Evolutionary conservation across 2,329 filamentous ascomycete genomes (phyloP), one percentile per base, ranked within the genome.

Genomic region (Aspergillus carbonarius): DNA sequence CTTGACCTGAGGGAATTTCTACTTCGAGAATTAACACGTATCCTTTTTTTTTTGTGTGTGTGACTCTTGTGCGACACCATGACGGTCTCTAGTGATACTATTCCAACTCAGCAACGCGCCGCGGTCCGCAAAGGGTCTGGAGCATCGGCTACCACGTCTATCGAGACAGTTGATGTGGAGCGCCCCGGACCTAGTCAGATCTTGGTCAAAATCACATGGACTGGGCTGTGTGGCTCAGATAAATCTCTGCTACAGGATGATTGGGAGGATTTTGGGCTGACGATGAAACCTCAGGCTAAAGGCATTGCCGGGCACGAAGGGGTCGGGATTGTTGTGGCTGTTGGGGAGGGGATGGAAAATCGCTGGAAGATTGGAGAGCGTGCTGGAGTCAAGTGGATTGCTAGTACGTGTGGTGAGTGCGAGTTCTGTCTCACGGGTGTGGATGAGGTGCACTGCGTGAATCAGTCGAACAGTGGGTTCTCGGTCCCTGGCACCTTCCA

Each of bases 241-340:
- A 56, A 57, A 15, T 40, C 50, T 3, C 54, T 60, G 3, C 15
- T 60, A 18, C 37, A 54, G 1, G 60, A 56, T 4, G 54, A 60
- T 10, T 60, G 58, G 58, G 23, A 25, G 2, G 55, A 15, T 2
- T 49, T 60, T 15, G 54, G 54, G 2, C 27, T 60, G 7, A 32
- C 17, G 10, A 60, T 60, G 60, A 47, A 15, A 1, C 51, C 51
- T 3, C 17, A 54, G 25, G 34, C 42, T 3, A 48, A 58, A 3
- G 55, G 58, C 2, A 54, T 63, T 2, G 55, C 54, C 0, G 79
- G 79, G 4, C 79, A 81, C 49, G 79, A 82, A 60, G 79, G 79
- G 7, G 75, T 80, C 1, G 79, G 79, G 1, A 68, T 66, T 10
- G 68, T 80, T 15, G 73, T 68, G 4, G 67, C 62, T 23, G 59